These are phyloP conservation scores for Trametes versicolor DNA, from an alignment of 1,284 basidiomycete genomes.

Conservation along the genomic window DNA sequence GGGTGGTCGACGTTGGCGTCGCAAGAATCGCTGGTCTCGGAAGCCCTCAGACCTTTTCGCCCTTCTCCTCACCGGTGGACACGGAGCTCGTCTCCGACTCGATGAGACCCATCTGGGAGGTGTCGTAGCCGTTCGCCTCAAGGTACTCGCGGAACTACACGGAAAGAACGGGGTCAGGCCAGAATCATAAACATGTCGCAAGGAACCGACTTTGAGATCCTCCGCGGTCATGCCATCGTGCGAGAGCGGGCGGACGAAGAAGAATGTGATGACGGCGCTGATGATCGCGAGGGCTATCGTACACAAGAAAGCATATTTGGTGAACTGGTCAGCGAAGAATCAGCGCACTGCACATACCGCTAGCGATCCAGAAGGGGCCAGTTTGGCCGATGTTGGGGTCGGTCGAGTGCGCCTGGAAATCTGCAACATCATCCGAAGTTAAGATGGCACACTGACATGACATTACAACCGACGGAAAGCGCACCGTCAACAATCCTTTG, in stretches of 20 bases:
- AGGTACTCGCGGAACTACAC: conserved; percentile 85
- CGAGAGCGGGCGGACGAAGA: conserved; percentile 81
- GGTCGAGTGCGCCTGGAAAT: conserved; percentile 57
- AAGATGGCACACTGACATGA: no score
- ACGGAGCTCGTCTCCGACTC: conserved; percentile 25
- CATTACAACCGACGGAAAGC: not conserved
- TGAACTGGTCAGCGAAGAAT: not conserved
- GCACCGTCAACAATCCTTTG: conserved; percentile 44
- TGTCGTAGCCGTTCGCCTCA: conserved; percentile 80
- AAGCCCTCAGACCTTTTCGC: conserved; percentile 11
- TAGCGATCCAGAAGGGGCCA: conserved; percentile 85
- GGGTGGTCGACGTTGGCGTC: not conserved
- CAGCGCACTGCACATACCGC: conserved; percentile 52
- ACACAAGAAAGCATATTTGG: conserved; percentile 5
- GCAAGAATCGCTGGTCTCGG: not conserved
- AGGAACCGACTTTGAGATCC: conserved; percentile 63
- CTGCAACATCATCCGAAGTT: conserved; percentile 42
- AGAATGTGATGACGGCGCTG: conserved; percentile 77
- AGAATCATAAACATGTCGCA: conserved; percentile 1
- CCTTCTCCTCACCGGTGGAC: conserved; percentile 30
- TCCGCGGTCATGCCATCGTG: conserved; percentile 85
- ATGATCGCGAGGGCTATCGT: conserved; percentile 73
- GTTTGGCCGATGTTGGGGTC: conserved; percentile 66
- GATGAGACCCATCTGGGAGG: conserved; percentile 68
- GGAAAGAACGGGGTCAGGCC: not conserved